Conservation (phyloP, 2,329 filamentous ascomycete genomes). For the Fusarium robinianum region DNA sequence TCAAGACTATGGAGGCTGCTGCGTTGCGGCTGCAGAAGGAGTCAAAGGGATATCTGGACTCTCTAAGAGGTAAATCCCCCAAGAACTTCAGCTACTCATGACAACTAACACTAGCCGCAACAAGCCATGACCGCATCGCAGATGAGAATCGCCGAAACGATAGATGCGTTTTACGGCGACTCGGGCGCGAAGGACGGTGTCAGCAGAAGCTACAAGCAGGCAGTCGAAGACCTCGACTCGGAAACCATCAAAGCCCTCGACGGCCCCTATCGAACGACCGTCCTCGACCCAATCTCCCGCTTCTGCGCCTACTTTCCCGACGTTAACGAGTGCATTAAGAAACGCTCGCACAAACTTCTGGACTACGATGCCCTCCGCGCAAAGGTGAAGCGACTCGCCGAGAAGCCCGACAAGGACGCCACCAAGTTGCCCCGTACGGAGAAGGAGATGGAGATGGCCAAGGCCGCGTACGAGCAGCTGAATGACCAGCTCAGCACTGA, state of each 20-base stretch:
- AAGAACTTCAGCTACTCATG: background rate
- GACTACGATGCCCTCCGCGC: constrained; percentile 96
- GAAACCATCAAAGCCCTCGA: constrained; percentile 99
- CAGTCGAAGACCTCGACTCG: constrained; percentile 94
- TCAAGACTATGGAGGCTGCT: constrained; percentile 95
- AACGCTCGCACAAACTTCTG: constrained; percentile 96
- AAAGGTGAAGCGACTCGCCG: constrained; percentile 94
- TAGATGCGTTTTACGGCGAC: constrained; percentile 98
- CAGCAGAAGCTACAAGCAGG: constrained; percentile 96
- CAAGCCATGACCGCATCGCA: constrained; percentile 99
- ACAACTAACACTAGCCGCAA: constrained; percentile 27
- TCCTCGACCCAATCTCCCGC: constrained; percentile 90
- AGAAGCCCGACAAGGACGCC: constrained; percentile 98
- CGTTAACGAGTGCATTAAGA: constrained; percentile 99
- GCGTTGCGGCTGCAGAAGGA: constrained; percentile 93
- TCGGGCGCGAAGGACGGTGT: constrained; percentile 93
- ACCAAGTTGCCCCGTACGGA: constrained; percentile 95
- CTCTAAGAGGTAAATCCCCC: constrained; percentile 70
- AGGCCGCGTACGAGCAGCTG: constrained; percentile 89
- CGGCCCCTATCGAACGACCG: constrained; percentile 91
- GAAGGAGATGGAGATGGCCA: constrained; percentile 94
- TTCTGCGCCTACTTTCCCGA: constrained; percentile 99
- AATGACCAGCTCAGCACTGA: constrained; percentile 96
- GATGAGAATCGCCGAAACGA: constrained; percentile 99
- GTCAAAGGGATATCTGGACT: constrained; percentile 97